Conservation (phyloP, 257 asterid genomes). For the Rehmannia glutinosa region DNA sequence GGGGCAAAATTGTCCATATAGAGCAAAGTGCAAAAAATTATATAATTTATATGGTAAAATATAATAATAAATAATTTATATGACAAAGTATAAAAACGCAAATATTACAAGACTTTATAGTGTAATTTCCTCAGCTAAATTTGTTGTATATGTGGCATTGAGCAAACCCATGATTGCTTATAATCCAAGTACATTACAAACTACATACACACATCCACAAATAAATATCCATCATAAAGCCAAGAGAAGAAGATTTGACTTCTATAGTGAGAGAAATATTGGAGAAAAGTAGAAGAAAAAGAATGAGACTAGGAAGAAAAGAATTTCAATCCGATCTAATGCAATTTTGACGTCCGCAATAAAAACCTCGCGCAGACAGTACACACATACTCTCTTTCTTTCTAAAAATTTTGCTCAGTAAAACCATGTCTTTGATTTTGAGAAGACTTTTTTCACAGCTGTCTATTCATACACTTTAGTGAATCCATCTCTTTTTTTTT, state of each 20-base stretch:
- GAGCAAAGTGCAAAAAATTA: too few relatives aligned
- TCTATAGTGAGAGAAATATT: conserved; percentile 6
- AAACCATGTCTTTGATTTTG: conserved; percentile 14
- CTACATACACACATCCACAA: too few relatives aligned
- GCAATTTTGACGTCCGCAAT: conserved; percentile 54
- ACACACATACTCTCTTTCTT: conserved; percentile 23
- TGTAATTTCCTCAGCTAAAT: too few relatives aligned
- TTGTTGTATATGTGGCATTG: too few relatives aligned
- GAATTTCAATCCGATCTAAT: conserved; percentile 37
- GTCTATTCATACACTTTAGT: neutral
- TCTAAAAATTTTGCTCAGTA: conserved; percentile 23
- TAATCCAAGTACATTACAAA: too few relatives aligned
- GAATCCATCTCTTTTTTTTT: neutral
- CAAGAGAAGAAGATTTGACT: conserved; percentile 40
- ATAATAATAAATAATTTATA: too few relatives aligned
- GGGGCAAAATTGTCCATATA: too few relatives aligned
- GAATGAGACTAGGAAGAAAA: conserved; percentile 26
- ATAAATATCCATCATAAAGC: neutral
- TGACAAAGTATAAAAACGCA: too few relatives aligned
- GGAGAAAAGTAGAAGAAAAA: neutral
- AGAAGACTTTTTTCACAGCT: conserved; percentile 25
- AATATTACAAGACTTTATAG: too few relatives aligned
- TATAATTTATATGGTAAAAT: too few relatives aligned
- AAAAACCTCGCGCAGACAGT: conserved; percentile 25
- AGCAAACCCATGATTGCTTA: too few relatives aligned